Evolutionary conservation across 2,329 filamentous ascomycete species (phyloP), one percentile per base, ranked within the genome.

Genomic region (Zelopaecilomyces penicillatus): DNA sequence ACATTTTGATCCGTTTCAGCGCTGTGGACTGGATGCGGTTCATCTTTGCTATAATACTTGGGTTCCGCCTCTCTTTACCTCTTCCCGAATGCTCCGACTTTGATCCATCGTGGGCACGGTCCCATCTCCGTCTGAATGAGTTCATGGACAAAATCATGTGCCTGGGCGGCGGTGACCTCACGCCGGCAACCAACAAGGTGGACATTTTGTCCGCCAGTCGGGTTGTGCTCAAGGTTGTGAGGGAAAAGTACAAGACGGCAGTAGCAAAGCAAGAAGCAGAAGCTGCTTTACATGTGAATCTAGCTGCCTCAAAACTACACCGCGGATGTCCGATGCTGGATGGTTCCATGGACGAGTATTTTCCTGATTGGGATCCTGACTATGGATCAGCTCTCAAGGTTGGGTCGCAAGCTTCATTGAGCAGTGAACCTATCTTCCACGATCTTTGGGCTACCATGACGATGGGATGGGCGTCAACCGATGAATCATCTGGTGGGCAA

Each of bases 261-360:
- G 29, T 31, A 41, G 30, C 29, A 28, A 9, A 12, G 39, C n/a
- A 11, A 42, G 6, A 12, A 45, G 8, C 27, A 34, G 39, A 41
- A 33, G 11, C 19, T 30, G 3, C 51, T 70, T 4, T 64, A 62
- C 48, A 37, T 31, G 42, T 44, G 35, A 44, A 48, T 9, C 47
- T 54, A 5, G 45, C 55, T 39, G 50, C 56, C 12, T 43, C 50
- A 3, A 48, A 50, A 12, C 38, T 12, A 28, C 33, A 48, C n/a
- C 48, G 56, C 12, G 61, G 59, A 4, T 78, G 74, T 47, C 74
- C 74, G 10, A 72, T 77, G 69, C 58, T 76, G 35, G 73, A 77
- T 49, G 70, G 67, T 6, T 74, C 65, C 45, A 49, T 76, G 46
- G 66, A 73, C n/a, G 52, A 60, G 30, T 74, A 69, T 39, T 57